Conservation (phyloP, 768 basidiomycete species). For the Pleurotus eryngii region DNA sequence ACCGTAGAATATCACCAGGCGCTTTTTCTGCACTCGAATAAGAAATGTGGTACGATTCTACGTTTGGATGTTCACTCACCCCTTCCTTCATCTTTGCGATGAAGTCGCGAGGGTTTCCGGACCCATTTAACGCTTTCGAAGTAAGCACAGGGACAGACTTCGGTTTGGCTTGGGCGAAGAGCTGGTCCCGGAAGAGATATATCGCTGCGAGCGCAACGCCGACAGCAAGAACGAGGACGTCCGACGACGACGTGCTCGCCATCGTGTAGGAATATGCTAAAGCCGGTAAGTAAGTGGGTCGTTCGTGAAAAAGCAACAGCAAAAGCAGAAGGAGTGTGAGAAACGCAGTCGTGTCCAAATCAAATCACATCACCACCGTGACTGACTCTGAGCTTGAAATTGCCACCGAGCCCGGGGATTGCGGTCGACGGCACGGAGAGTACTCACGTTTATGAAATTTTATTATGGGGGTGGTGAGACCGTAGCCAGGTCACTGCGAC, state of each 20-base stretch:
- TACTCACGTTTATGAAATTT: not conserved
- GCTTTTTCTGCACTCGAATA: conserved; percentile 72
- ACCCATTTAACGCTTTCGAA: conserved; percentile 53
- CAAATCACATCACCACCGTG: conserved; percentile 26
- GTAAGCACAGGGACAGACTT: conserved; percentile 48
- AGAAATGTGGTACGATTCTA: conserved; percentile 7
- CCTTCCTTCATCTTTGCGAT: conserved; percentile 91
- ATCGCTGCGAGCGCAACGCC: conserved; percentile 73
- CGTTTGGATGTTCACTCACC: conserved; percentile 46
- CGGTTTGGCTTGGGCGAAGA: conserved; percentile 67
- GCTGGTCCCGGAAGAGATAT: conserved; percentile 82
- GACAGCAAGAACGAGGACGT: conserved; percentile 67
- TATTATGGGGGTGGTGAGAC: no score
- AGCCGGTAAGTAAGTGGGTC: no score
- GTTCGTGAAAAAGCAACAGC: conserved; percentile 13
- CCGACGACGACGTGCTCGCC: conserved; percentile 61
- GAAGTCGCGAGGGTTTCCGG: conserved; percentile 91
- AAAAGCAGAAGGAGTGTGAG: conserved; percentile 34
- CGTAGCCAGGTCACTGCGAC: no score
- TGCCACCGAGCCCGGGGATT: not conserved
- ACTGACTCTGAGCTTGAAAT: conserved; percentile 11
- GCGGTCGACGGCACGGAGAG: not conserved
- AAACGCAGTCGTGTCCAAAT: conserved; percentile 21
- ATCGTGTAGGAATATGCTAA: conserved; percentile 32
- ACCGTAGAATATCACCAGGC: conserved; percentile 95